Conservation (phyloP, 148 eudicot species). For the Linanthus parryae region DNA sequence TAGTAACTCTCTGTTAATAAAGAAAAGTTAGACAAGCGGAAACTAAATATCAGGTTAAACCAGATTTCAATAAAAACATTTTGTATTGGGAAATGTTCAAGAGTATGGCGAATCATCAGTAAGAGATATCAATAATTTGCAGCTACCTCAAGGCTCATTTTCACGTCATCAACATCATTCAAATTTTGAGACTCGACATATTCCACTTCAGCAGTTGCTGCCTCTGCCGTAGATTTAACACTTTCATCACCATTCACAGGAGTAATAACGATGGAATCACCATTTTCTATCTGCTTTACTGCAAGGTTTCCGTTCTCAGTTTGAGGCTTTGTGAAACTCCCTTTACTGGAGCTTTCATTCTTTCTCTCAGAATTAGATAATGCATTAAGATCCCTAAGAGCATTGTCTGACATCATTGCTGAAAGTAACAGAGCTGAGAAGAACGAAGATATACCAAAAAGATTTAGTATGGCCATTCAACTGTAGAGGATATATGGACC, state of each 20-base stretch:
- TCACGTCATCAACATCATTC: conserved; percentile 44
- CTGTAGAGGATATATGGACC: no score
- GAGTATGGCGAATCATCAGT: not conserved
- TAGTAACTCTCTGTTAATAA: conserved; percentile 25
- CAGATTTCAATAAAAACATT: no score
- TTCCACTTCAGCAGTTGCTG: conserved; percentile 41
- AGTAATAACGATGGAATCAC: conserved; percentile 11
- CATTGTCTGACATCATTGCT: conserved; percentile 29
- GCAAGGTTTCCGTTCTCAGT: conserved; percentile 23
- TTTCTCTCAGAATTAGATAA: conserved; percentile 29
- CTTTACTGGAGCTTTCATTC: conserved; percentile 28
- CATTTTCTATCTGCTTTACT: conserved; percentile 17
- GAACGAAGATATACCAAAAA: not conserved
- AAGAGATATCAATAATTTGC: not conserved
- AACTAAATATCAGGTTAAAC: not conserved
- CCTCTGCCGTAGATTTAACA: conserved; percentile 21
- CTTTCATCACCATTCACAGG: conserved; percentile 20
- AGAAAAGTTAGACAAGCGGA: not conserved
- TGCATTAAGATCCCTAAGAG: conserved; percentile 28
- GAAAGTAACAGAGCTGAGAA: not conserved
- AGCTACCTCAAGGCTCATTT: conserved; percentile 33
- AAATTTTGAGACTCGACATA: conserved; percentile 61
- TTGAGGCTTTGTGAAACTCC: conserved; percentile 19
- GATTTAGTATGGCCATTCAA: no score
- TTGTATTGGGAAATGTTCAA: not conserved